A percentile compares a stretch with the other conserved stretches of the same genome.
These are phyloP conservation scores for Cryptococcus sp. DNA, from an alignment of 1,284 basidiomycete species.

Conservation along the genomic window DNA sequence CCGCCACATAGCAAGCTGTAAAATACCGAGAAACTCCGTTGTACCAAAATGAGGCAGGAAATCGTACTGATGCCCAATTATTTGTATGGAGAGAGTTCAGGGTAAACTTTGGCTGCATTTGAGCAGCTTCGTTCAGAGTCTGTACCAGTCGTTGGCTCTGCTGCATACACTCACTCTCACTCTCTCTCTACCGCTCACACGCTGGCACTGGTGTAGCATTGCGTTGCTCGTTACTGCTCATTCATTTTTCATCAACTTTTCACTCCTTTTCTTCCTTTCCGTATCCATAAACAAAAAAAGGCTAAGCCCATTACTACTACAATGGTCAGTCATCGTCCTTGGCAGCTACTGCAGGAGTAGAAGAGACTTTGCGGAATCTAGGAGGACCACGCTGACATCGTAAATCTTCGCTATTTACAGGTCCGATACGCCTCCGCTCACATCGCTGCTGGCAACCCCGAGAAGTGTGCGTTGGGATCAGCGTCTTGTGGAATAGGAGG, in stretches of 20 bases:
- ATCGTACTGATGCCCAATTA: not conserved
- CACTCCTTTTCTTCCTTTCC: constrained; percentile 8
- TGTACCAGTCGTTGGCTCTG: not conserved
- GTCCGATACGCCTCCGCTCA: constrained; percentile 86
- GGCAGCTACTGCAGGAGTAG: not conserved
- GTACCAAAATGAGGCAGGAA: no score
- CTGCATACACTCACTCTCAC: constrained; percentile 2
- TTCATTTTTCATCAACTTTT: constrained; percentile 11
- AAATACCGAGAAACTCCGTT: constrained; percentile 38
- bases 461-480: constrained; percentile 72
- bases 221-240: not conserved
- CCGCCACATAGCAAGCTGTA: not conserved
- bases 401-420: constrained; percentile 45
- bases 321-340: constrained; percentile 12
- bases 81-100: not conserved
- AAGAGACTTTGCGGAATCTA: not conserved
- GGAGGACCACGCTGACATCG: not conserved
- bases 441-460: constrained; percentile 80
- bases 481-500: not conserved
- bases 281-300: constrained; percentile 15
- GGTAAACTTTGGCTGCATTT: constrained; percentile 5
- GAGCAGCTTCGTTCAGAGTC: not conserved
- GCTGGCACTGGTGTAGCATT: not conserved
- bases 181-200: not conserved
- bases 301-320: constrained; percentile 8